A percentile compares a stretch with the other conserved stretches of the same genome.
Conservation (phyloP, 2,329 filamentous ascomycete species). For the Sporothrix protearum region DNA sequence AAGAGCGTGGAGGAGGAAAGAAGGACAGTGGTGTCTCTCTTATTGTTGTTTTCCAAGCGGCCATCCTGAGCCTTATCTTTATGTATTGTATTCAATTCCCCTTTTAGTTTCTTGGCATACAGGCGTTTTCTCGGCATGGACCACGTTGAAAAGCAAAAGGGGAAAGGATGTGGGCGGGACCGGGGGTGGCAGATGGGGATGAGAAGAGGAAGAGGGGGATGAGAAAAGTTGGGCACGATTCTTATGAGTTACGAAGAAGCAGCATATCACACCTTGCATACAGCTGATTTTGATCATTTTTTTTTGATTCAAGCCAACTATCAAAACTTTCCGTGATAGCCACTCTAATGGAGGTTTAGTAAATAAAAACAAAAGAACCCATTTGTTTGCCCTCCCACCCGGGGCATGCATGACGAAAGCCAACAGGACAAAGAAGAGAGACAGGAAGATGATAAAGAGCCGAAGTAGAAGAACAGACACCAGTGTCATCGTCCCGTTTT, state of each 20-base stretch:
- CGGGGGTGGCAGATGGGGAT: background rate
- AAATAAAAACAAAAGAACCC: conserved; percentile 14
- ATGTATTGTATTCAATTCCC: background rate
- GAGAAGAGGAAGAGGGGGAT: background rate
- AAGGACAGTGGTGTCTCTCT: background rate
- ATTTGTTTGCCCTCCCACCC: conserved; percentile 15
- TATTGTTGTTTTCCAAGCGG: background rate
- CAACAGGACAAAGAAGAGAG: background rate
- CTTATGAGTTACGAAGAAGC: background rate
- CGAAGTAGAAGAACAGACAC: background rate
- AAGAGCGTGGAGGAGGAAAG: background rate
- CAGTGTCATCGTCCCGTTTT: background rate
- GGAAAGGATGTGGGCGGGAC: background rate
- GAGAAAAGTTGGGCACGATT: background rate
- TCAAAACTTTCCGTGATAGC: conserved; percentile 18
- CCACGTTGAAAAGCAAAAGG: background rate
- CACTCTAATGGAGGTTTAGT: conserved; percentile 5
- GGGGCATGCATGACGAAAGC: conserved; percentile 14
- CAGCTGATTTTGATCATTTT: conserved; percentile 19
- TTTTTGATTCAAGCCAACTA: conserved; percentile 24
- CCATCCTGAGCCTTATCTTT: background rate
- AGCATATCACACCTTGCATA: background rate
- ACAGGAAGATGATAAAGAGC: background rate
- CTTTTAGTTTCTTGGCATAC: conserved; percentile 16
- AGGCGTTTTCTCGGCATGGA: background rate